Evolutionary conservation across 192 early-diverging fungal genomes (phyloP), one percentile per base, ranked within the genome.

Genomic region (Jimgerdemannia flammicorona): DNA sequence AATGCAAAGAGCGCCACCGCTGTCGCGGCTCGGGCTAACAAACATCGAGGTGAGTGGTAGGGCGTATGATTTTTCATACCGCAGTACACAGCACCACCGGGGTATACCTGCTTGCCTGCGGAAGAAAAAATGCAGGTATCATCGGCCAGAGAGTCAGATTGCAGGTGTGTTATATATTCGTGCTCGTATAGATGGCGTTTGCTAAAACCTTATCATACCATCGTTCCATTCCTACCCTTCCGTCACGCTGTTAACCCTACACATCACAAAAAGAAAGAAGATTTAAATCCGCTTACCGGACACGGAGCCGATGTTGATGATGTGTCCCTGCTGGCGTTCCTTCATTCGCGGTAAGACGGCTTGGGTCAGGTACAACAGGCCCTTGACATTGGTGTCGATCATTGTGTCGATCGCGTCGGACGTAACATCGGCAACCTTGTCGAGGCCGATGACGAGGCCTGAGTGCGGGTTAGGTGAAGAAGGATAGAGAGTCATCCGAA

Each of bases 361-460:
- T 64, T 94, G 90, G 4, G 92, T 93, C 2, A 91, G 87, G 72
- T 90, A 91, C n/a, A 98, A 69, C 3, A 96, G 81, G 0, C 95
- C 95, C 79, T 96, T 96, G 72, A 98, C 88, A 80, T 98, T 98
- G 66, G 94, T 96, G 70, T 94, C 93, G 59, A 98, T 77, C 74
- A 77, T 78, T 42, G 70, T 65, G 67, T 78, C 81, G 43, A 74
- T 72, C 6, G 40, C 72, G 18, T 74, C 74, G 19, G 72, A 78
- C 29, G 65, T 68, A 14, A 79, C 76, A 10, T 78, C 76, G 14
- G 75, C 64, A 19, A 81, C 72, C 54, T 85, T 83, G 43, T 95
- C 92, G 18, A 92, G 68, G 6, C 95, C 94, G 77, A 93, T 73
- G 0, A 89, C 93, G 7, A 93, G 74, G 3, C 95, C 85, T 77